Conservation (phyloP, 2,329 filamentous ascomycete species). For the Fusarium austroafricanum region DNA sequence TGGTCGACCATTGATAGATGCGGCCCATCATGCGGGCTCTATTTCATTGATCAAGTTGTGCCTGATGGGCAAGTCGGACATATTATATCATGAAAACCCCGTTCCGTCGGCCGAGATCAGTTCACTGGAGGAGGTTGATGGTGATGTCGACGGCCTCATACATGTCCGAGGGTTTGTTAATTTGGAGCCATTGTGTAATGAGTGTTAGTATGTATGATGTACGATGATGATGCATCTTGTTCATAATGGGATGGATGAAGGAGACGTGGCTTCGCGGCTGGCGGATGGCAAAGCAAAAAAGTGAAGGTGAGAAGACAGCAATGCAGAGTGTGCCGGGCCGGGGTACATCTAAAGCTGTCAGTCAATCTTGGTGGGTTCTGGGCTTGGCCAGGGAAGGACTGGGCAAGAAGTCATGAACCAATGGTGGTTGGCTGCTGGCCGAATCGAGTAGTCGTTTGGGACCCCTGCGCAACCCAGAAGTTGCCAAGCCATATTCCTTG, state of each 20-base stretch:
- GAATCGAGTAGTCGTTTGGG: constrained; percentile 46
- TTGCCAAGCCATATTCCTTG: constrained; percentile 10
- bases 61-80: not conserved
- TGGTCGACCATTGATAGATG: constrained; percentile 2
- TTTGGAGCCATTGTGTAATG: not conserved
- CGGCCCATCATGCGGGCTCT: not conserved
- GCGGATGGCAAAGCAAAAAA: constrained; percentile 1
- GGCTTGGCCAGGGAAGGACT: constrained; percentile 40
- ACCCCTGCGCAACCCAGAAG: constrained; percentile 36
- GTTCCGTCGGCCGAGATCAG: not conserved
- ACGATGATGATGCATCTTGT: constrained; percentile 21
- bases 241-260: constrained; percentile 7
- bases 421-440: constrained; percentile 40
- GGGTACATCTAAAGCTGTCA: constrained; percentile 36
- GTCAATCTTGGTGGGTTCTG: constrained; percentile 32
- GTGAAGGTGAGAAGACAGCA: not conserved
- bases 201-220: not conserved
- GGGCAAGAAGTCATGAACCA: constrained; percentile 34
- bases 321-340: not conserved
- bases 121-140: not conserved
- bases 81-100: not conserved
- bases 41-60: not conserved
- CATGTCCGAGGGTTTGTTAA: not conserved
- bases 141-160: not conserved
- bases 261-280: constrained; percentile 22